Conservation (phyloP, 75 land plant genomes). For the Picea sitchensis region DNA sequence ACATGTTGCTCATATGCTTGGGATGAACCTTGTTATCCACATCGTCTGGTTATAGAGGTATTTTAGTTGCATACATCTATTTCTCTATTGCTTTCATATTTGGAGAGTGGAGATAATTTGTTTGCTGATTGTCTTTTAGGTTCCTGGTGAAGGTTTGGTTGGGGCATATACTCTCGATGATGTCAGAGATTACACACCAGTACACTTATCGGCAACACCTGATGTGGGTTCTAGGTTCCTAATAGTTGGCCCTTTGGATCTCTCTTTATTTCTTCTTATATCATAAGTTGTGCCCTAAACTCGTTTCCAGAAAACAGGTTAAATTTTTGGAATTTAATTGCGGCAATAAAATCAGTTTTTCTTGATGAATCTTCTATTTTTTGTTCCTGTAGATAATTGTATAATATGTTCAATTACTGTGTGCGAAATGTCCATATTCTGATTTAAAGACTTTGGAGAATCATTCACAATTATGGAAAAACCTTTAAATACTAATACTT, state of each 20-base stretch:
- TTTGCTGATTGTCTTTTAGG: slow-evolving; percentile 27
- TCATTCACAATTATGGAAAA: no score
- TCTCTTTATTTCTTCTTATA: not conserved
- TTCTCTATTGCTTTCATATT: not conserved
- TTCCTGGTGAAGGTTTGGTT: slow-evolving; percentile 84
- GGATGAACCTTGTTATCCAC: slow-evolving; percentile 98
- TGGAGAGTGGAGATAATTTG: not conserved
- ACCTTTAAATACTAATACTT: no score
- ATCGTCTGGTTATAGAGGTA: slow-evolving; percentile 88
- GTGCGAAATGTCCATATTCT: no score
- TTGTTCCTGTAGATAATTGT: no score
- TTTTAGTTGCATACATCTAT: not conserved
- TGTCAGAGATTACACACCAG: slow-evolving; percentile 43
- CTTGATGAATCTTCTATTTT: no score
- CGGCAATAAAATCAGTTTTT: no score
- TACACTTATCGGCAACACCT: slow-evolving; percentile 42
- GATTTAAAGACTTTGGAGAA: no score
- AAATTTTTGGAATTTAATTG: no score
- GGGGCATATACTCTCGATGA: slow-evolving; percentile 83
- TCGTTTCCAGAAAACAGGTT: no score
- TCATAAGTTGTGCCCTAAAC: no score
- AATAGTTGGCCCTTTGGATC: not conserved
- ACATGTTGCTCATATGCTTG: slow-evolving; percentile 87
- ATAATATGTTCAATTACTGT: no score
- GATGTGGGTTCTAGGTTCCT: slow-evolving; percentile 39